A percentile compares a stretch with the other conserved stretches of the same genome.
These are phyloP conservation scores for Cyberlindnera xylosilytica DNA, from an alignment of 805 yeast species.

Conservation along the genomic window DNA sequence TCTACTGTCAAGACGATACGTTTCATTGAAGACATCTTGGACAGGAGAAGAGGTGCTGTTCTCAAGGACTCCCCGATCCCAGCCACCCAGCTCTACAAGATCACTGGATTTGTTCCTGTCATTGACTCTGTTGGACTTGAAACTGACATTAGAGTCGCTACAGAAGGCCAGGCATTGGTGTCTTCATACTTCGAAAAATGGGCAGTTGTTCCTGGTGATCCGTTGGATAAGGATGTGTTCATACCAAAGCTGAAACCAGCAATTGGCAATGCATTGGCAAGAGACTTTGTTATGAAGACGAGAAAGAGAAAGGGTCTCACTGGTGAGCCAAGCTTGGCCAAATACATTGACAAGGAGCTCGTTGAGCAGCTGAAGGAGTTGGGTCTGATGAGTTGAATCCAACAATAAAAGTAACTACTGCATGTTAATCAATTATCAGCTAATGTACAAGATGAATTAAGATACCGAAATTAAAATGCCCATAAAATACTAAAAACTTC, in stretches of 20 bases:
- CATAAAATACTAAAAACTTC: not conserved
- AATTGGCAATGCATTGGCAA: conserved; percentile 61
- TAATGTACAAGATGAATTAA: conserved; percentile 1
- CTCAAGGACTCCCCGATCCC: conserved; percentile 50
- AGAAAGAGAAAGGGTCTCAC: conserved; percentile 83
- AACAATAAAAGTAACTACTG: not conserved
- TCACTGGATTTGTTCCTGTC: conserved; percentile 73
- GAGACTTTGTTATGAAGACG: conserved; percentile 89
- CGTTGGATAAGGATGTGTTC: conserved; percentile 61
- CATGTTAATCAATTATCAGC: no score
- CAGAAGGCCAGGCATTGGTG: conserved; percentile 77
- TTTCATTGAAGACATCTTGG: conserved; percentile 48
- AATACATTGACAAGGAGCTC: conserved; percentile 63
- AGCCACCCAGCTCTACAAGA: conserved; percentile 65
- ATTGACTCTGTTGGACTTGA: conserved; percentile 90
- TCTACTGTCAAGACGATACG: conserved; percentile 48
- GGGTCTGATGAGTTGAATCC: conserved; percentile 33
- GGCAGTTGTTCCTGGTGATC: conserved; percentile 88
- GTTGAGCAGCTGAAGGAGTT: conserved; percentile 49
- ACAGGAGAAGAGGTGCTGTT: conserved; percentile 68
- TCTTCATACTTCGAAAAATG: conserved; percentile 65
- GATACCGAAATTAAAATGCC: not conserved
- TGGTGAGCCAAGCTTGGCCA: conserved; percentile 64
- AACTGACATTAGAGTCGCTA: conserved; percentile 73
- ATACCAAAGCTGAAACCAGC: conserved; percentile 78